phyloP scores from a whole-genome alignment of 805 yeast species.

The Diddensiella transvaalensis region DNA sequence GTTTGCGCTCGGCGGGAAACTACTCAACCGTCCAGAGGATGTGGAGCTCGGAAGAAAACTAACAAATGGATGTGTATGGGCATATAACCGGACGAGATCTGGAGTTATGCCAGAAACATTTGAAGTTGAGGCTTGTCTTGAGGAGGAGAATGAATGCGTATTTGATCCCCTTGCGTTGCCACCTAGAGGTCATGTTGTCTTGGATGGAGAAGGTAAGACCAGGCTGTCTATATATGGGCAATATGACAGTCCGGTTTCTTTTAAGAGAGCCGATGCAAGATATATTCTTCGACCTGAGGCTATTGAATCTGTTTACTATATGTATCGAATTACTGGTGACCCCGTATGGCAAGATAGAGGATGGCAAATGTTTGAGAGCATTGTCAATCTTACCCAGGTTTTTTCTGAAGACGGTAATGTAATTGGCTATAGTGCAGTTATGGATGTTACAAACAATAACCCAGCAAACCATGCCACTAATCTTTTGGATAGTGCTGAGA shows the following conservation, averaged over 20 bases:
- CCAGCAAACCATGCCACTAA: conserved; percentile 58
- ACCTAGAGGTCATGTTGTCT: background rate
- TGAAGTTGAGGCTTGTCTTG: conserved; percentile 29
- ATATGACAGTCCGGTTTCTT: conserved; percentile 25
- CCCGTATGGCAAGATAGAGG: conserved; percentile 54
- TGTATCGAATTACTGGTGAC: conserved; percentile 61
- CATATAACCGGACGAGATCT: conserved; percentile 37
- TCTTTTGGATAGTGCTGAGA: conserved; percentile 48
- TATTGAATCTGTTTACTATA: conserved; percentile 55
- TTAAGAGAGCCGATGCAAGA: conserved; percentile 29
- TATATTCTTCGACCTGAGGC: conserved; percentile 58
- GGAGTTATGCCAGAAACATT: conserved; percentile 46
- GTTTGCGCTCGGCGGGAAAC: conserved; percentile 45
- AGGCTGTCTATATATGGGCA: conserved; percentile 25
- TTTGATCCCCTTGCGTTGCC: conserved; percentile 10
- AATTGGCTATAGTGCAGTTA: conserved; percentile 39
- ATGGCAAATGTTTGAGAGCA: conserved; percentile 43
- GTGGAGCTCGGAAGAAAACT: conserved; percentile 41
- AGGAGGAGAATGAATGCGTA: conserved; percentile 6
- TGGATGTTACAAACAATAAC: conserved; percentile 39
- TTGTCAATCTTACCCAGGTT: conserved; percentile 26
- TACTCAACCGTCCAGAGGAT: conserved; percentile 39
- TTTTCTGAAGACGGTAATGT: conserved; percentile 26
- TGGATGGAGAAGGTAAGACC: conserved; percentile 19
- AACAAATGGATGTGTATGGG: conserved; percentile 47